Base-by-base conservation (phyloP, 1,284 basidiomycete genomes). In the Heterobasidion occidentale region DNA sequence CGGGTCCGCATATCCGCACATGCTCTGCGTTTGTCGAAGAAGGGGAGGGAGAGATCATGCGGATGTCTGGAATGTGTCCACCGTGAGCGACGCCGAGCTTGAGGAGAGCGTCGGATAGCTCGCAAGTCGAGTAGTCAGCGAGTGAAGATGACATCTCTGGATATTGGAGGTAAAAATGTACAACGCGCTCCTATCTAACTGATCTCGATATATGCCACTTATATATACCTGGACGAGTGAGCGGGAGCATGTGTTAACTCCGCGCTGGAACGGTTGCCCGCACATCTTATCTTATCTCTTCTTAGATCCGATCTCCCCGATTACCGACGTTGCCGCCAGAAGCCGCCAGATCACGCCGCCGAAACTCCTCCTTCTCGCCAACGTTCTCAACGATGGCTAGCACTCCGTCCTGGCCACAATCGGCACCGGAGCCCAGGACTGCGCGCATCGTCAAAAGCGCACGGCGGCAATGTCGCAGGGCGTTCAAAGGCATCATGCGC, bases 31-130 rank as follows among this genome's bases (percentile, higher is more conserved):
- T 62, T 11, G 63, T 64, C 4, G 70, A 60, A 7, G n/a, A 27
- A 2, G 66, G 50, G 2, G 58, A 58, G 1, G 83, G 79, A 17
- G 83, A 84, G 54, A 79, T 69, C 61, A 82, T 74, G 48, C 81
- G 73, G 33, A 98, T 82, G 68, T 95, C 93, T 1, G 93, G 86
- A 38, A 98, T 77, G 65, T 85, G 79, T 0, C 95, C 94, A 1
- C 94, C 94, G 63, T 86, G 79, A 5, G 80, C 74, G 6, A 83
- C 67, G 12, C 86, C 84, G 38, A 98, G 84, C 70, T 93, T 95
- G 65, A 95, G 76, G 65, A 98, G 81, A 1, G 93, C 92, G 70
- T 98, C 95, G 1, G 94, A 94, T 17, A 98, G 77, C 77, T 97
- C 88, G 72, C 89, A 91, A 44, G 88, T 79, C 7, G 89, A 84